These are phyloP conservation scores for Penicillium glabrum DNA, from an alignment of 2,329 filamentous ascomycete genomes.

Conservation along the genomic window DNA sequence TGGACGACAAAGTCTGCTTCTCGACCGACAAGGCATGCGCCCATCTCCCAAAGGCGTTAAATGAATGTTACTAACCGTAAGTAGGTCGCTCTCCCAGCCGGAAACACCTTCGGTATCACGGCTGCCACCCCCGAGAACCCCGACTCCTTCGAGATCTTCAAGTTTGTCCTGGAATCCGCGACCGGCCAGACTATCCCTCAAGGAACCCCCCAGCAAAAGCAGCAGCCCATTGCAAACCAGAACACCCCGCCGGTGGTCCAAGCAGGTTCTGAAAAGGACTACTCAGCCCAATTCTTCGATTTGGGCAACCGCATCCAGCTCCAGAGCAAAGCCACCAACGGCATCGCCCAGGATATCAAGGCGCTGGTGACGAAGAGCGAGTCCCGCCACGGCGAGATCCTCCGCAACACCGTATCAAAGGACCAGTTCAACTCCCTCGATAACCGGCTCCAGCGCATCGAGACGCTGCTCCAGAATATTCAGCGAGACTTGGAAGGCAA, in stretches of 20 bases:
- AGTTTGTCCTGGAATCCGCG: constrained; percentile 70
- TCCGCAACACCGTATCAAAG: constrained; percentile 35
- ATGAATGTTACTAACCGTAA: background rate
- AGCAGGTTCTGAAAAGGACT: constrained; percentile 33
- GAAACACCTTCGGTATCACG: constrained; percentile 83
- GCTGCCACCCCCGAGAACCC: constrained; percentile 87
- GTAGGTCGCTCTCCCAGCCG: constrained; percentile 71
- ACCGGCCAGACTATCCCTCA: constrained; percentile 18
- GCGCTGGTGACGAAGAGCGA: constrained; percentile 53
- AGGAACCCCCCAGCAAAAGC: constrained; percentile 14
- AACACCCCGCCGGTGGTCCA: constrained; percentile 14
- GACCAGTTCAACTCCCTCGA: constrained; percentile 44
- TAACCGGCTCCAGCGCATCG: constrained; percentile 53
- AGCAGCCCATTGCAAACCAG: constrained; percentile 27
- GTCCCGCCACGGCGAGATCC: constrained; percentile 54
- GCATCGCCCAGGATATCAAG: constrained; percentile 55
- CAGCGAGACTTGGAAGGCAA: constrained; percentile 57
- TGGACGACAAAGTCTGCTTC: constrained; percentile 83
- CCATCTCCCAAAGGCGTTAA: background rate
- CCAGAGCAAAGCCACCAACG: constrained; percentile 60
- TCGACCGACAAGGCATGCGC: constrained; percentile 63
- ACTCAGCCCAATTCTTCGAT: constrained; percentile 69
- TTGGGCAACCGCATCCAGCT: constrained; percentile 76
- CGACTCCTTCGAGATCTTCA: constrained; percentile 93
- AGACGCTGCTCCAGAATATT: constrained; percentile 51